Conservation (phyloP, 2,329 filamentous ascomycete genomes). For the Penicillium sp. region DNA sequence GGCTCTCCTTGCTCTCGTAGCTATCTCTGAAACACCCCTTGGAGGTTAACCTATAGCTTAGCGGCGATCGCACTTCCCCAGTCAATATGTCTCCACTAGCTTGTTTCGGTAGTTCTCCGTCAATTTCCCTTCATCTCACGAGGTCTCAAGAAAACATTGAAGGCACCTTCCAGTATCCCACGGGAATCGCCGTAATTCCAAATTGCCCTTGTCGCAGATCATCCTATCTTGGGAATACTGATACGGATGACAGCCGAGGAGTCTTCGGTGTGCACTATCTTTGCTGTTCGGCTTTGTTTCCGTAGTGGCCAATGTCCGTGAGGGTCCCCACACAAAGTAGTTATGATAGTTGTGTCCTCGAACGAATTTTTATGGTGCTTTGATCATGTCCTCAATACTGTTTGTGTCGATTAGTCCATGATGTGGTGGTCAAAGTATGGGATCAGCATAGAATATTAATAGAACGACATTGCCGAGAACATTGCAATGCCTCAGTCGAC, state of each 20-base stretch:
- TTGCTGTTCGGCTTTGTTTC: background rate
- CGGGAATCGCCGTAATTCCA: no score
- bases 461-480: background rate
- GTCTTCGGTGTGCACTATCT: background rate
- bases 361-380: background rate
- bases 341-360: background rate
- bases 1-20: background rate
- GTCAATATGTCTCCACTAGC: background rate
- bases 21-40: background rate
- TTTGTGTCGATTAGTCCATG: background rate
- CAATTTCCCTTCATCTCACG: background rate
- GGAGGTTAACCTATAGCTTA: background rate
- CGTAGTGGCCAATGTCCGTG: background rate
- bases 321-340: background rate
- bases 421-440: no score
- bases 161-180: no score
- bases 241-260: background rate
- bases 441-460: background rate
- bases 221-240: background rate
- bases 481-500: background rate
- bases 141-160: no score
- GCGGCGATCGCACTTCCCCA: background rate
- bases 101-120: background rate
- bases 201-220: background rate
- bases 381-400: background rate